These are phyloP conservation scores for Taphrina wiesneri DNA, from an alignment of 1,139 yeast genomes.

Conservation along the genomic window DNA sequence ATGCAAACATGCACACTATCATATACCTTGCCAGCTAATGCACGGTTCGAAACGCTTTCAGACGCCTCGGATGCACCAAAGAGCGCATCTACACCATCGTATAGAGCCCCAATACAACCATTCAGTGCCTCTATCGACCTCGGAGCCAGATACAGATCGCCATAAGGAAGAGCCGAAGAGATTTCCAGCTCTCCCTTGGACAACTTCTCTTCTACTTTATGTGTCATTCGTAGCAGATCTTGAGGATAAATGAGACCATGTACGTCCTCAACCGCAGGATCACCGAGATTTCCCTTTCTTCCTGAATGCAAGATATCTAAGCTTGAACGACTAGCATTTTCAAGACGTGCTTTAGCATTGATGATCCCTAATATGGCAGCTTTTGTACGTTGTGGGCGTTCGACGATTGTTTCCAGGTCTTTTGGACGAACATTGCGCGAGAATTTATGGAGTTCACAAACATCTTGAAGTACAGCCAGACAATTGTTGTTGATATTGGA, in stretches of 20 bases:
- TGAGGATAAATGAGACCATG: constrained; percentile 78
- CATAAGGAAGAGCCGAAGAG: constrained; percentile 79
- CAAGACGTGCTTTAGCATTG: constrained; percentile 54
- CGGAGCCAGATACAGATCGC: constrained; percentile 74
- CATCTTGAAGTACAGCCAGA: constrained; percentile 37
- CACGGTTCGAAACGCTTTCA: not conserved
- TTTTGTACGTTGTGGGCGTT: constrained; percentile 75
- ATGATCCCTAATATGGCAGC: constrained; percentile 78
- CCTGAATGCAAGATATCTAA: constrained; percentile 20
- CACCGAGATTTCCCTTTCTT: constrained; percentile 25
- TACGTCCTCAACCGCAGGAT: constrained; percentile 62
- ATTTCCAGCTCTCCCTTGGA: constrained; percentile 65
- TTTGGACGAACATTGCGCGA: constrained; percentile 68
- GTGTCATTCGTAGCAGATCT: constrained; percentile 60
- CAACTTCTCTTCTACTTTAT: constrained; percentile 59
- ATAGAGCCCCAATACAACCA: constrained; percentile 79
- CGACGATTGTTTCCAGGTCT: constrained; percentile 70
- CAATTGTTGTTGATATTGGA: not conserved
- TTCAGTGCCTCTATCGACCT: constrained; percentile 70
- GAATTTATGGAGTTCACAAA: constrained; percentile 53
- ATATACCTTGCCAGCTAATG: not conserved
- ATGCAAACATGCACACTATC: constrained; percentile 43
- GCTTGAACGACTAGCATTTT: constrained; percentile 45
- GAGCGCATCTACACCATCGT: constrained; percentile 66
- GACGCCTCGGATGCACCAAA: constrained; percentile 42